Conservation (phyloP, 495 filamentous ascomycete genomes). For the Lentithecium fluviatile region DNA sequence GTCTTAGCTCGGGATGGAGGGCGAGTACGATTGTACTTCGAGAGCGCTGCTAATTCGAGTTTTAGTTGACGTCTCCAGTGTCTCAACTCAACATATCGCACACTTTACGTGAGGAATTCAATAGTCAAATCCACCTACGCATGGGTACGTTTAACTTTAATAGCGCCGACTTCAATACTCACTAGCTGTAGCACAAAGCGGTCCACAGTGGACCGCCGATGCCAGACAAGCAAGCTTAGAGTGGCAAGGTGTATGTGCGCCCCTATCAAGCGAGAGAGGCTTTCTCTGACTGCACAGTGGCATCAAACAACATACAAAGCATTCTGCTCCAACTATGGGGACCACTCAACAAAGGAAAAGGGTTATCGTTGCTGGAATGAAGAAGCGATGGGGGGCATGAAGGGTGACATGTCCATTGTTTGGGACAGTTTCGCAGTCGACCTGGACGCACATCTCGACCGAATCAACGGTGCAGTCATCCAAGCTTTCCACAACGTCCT, state of each 20-base stretch:
- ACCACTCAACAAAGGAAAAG: constrained; percentile 27
- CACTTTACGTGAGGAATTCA: constrained; percentile 8
- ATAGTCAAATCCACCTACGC: not conserved
- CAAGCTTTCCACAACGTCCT: constrained; percentile 1
- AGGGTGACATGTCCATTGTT: constrained; percentile 28
- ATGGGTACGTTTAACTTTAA: constrained; percentile 18
- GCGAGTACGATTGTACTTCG: not conserved
- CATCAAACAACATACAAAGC: constrained; percentile 37
- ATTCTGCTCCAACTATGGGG: constrained; percentile 43
- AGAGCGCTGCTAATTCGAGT: not conserved
- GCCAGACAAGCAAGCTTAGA: constrained; percentile 29
- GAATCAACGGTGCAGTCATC: not conserved
- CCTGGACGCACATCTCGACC: not conserved
- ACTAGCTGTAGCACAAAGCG: constrained; percentile 7
- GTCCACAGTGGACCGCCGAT: constrained; percentile 20
- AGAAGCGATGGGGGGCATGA: constrained; percentile 45
- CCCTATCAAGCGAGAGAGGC: not conserved
- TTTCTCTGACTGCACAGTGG: constrained; percentile 13
- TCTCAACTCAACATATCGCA: constrained; percentile 8
- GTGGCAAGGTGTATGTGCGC: constrained; percentile 35
- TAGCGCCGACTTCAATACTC: not conserved
- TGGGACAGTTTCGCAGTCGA: constrained; percentile 32
- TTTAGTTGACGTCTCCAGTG: constrained; percentile 22
- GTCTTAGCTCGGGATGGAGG: too few relatives aligned
- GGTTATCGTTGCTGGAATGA: constrained; percentile 44